phyloP scores from a whole-genome alignment of 139 green algal species.

The Nannochloris sp. region DNA sequence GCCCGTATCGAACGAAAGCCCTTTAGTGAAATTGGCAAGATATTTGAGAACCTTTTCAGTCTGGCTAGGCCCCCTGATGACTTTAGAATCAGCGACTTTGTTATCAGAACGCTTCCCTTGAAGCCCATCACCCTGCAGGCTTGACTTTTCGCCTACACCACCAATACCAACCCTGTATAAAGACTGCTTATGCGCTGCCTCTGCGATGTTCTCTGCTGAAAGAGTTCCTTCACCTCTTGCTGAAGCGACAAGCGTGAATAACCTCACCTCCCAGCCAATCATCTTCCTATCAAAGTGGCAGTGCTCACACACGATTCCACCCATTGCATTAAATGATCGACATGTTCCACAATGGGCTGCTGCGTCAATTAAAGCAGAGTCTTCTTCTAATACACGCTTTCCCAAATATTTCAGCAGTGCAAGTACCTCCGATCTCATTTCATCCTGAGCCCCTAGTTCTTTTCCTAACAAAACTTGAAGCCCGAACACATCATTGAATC shows the following conservation, averaged over 20 bases:
- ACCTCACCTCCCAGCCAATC: conserved; percentile 51
- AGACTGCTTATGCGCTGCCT: conserved; percentile 2
- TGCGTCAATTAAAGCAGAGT: background rate
- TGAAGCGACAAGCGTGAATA: conserved; percentile 44
- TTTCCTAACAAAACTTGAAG: conserved; percentile 47
- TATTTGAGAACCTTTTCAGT: conserved; percentile 50
- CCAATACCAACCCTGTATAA: conserved; percentile 13
- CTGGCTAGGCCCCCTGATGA: conserved; percentile 51
- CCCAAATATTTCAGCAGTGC: background rate
- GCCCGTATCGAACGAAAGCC: background rate
- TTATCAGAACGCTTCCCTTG: conserved; percentile 2
- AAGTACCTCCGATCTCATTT: background rate
- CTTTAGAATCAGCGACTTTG: conserved; percentile 32
- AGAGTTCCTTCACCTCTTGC: conserved; percentile 23
- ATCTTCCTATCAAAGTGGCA: conserved; percentile 64
- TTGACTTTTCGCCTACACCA: conserved; percentile 37
- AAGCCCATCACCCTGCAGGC: background rate
- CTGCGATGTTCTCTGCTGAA: conserved; percentile 45
- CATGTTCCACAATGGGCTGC: conserved; percentile 46
- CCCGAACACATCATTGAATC: conserved; percentile 40
- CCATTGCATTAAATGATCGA: conserved; percentile 33
- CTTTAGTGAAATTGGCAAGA: conserved; percentile 22
- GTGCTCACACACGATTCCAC: conserved; percentile 54
- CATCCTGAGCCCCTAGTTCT: conserved; percentile 23
- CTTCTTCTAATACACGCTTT: background rate